Evolutionary conservation across 805 yeast species (phyloP), one percentile per base, ranked within the genome.

Genomic region (Tetrapisispora fleetii): DNA sequence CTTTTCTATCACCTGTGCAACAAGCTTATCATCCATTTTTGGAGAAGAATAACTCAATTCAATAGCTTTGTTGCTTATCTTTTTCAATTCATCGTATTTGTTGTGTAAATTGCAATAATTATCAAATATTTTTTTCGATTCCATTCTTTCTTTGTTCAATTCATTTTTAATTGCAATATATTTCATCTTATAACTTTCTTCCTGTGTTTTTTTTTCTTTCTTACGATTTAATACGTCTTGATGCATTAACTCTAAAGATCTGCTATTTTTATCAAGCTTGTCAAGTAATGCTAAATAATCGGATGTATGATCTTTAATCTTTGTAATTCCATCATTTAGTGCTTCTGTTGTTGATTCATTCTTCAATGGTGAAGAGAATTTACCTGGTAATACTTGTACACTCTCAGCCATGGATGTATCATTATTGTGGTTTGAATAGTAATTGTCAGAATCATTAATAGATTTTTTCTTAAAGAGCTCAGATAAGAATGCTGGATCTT

Each of bases 81-180:
- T 48, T 45, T 59, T 62, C 38, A 64, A 51, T 2, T 54, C 59
- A 41, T 60, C 66, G 51, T 68, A 64, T 50, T 62, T 68, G 17
- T 54, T 51, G 33, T 59, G 62, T 30, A 67, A 60, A 28, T 57
- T 54, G 46, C 60, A 64, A 43, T 62, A 68, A 13, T 69, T 64
- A 47, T 69, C 72, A 47, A 62, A 68, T 4, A 68, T 46, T 47
- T 56, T 56, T 46, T 67, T 64, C 5, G 66, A 58, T 40, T 66
- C 65, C 47, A 58, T 60, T 49, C 68, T 53, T 50, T 68, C 72
- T 11, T 52, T 45, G 6, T 64, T 58, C 37, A 68, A 58, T 44
- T 68, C 72, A 21, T 40, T 42, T 37, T 63, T 59, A 3, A 64
- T 52, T 5, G 57, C 49, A 5, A 52, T 46, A 43, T 68, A 68